Conservation (phyloP, 768 basidiomycete genomes). For the Saitozyma podzolica region DNA sequence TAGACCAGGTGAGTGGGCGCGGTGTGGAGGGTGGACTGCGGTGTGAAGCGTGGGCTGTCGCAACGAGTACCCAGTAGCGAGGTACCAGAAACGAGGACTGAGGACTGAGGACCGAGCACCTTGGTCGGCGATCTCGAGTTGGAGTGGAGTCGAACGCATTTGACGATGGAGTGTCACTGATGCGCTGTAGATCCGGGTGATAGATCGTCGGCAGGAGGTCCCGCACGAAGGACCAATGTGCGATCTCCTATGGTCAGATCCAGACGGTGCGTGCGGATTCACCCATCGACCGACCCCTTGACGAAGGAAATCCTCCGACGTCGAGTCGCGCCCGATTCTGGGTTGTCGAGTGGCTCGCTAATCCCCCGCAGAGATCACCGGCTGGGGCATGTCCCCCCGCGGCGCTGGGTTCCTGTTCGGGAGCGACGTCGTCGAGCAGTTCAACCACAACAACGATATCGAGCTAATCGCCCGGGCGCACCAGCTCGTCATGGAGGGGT, state of each 20-base stretch:
- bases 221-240: conserved; percentile 99
- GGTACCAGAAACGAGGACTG: not conserved
- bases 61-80: not conserved
- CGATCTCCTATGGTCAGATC: conserved; percentile 98
- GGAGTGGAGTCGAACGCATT: not conserved
- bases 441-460: conserved; percentile 88
- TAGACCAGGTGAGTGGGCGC: conserved; percentile 73
- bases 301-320: too few relatives aligned
- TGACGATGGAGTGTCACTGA: not conserved
- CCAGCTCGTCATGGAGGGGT: conserved; percentile 97
- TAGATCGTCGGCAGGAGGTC: conserved; percentile 95
- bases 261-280: conserved; percentile 68
- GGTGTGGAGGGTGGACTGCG: not conserved
- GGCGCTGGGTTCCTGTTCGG: conserved; percentile 97
- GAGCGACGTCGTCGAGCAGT: conserved; percentile 73
- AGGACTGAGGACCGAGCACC: not conserved
- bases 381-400: conserved; percentile 94
- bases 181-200: conserved; percentile 70
- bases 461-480: conserved; percentile 90
- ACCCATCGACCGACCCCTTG: too few relatives aligned
- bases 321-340: not conserved
- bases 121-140: not conserved
- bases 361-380: conserved; percentile 84
- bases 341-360: conserved; percentile 58
- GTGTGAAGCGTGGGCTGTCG: not conserved